These are phyloP conservation scores for Erysiphe pisi DNA, from an alignment of 2,329 filamentous ascomycete genomes.

Conservation along the genomic window DNA sequence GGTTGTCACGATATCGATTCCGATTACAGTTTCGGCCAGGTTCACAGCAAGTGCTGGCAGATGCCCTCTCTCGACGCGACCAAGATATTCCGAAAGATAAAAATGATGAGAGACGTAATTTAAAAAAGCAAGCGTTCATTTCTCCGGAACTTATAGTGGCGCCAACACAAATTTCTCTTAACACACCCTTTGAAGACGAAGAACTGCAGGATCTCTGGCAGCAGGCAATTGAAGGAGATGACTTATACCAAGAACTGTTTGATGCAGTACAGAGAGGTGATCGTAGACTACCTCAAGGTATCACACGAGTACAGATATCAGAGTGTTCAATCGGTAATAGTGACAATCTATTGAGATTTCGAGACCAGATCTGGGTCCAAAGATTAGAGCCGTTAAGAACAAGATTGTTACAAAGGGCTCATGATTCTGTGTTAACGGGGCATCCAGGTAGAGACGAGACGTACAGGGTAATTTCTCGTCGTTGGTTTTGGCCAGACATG, in stretches of 20 bases:
- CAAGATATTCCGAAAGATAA: background rate
- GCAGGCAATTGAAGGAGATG: background rate
- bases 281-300: background rate
- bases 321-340: background rate
- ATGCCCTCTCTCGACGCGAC: background rate
- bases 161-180: background rate
- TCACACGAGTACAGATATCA: background rate
- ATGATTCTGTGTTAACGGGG: conserved; percentile 4
- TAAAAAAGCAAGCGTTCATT: background rate
- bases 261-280: conserved; percentile 5
- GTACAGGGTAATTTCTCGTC: background rate
- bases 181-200: conserved; percentile 14
- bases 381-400: background rate
- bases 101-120: background rate
- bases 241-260: background rate
- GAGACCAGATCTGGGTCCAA: conserved; percentile 16
- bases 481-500: conserved; percentile 12
- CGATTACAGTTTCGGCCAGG: conserved; percentile 12
- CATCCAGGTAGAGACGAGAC: conserved; percentile 24
- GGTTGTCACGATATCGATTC: background rate
- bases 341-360: background rate
- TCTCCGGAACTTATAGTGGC: background rate
- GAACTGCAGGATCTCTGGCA: background rate
- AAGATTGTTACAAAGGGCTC: background rate
- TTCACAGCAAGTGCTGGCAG: background rate